Percentiles rank a stretch among this genome's conserved stretches.
These are phyloP conservation scores for Larix kaempferi DNA, from an alignment of 75 land plant genomes.

Conservation along the genomic window DNA sequence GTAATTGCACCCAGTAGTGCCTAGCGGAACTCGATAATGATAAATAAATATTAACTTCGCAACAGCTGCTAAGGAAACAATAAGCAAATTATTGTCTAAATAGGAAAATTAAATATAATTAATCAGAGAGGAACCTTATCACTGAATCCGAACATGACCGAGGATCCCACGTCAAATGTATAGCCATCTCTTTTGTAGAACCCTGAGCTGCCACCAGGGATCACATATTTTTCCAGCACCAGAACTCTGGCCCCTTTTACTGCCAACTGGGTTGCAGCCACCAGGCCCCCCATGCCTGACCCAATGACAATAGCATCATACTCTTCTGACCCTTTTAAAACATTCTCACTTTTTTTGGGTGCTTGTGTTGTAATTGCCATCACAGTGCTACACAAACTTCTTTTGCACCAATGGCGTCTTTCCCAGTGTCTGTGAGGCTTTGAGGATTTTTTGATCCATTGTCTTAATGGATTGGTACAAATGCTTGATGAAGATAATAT, in stretches of 20 bases:
- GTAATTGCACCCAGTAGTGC: no score
- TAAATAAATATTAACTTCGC: no score
- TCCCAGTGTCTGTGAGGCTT: not conserved
- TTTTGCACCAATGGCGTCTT: not conserved
- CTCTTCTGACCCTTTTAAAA: conserved; percentile 3
- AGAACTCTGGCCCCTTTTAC: conserved; percentile 88
- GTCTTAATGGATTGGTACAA: not conserved
- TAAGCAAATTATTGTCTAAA: not conserved
- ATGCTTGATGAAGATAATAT: not conserved
- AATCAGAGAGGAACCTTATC: conserved; percentile 63
- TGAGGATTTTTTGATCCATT: not conserved
- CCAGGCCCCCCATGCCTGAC: conserved; percentile 94
- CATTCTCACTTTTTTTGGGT: not conserved
- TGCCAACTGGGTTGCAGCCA: conserved; percentile 92
- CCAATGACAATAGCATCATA: conserved; percentile 97
- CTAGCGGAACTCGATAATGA: no score
- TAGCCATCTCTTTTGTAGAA: conserved; percentile 84
- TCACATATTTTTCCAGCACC: conserved; percentile 95
- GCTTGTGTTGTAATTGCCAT: not conserved
- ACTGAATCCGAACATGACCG: conserved; percentile 99
- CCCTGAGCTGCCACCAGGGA: conserved; percentile 98
- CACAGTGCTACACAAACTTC: not conserved
- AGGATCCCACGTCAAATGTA: conserved; percentile 97
- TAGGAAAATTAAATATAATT: not conserved
- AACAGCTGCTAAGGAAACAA: not conserved